A percentile compares a stretch with the other conserved stretches of the same genome.
Evolutionary conservation across 495 filamentous ascomycete genomes (phyloP).

Genomic region (Aspergillus indologenus): DNA sequence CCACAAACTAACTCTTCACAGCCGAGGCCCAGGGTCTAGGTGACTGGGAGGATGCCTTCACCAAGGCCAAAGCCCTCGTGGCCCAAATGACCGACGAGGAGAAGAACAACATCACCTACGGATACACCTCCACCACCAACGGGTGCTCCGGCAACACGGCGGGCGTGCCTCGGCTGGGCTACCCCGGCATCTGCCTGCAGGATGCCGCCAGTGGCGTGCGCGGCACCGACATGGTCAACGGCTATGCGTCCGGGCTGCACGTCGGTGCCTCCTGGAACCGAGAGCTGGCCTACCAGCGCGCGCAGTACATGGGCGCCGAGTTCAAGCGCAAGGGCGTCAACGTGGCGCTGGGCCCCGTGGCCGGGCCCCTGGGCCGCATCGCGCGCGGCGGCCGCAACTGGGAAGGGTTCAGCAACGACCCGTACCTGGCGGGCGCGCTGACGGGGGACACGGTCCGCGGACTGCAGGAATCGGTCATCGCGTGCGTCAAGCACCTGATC

Average conservation of each 20-base stretch:
- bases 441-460: neutral
- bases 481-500: conserved; percentile 5
- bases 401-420: conserved; percentile 66
- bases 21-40: conserved; percentile 11
- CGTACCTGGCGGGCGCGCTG: conserved; percentile 46
- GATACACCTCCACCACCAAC: conserved; percentile 30
- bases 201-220: conserved; percentile 64
- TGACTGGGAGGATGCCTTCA: conserved; percentile 47
- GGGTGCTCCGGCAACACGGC: conserved; percentile 52
- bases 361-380: conserved; percentile 61
- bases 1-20: neutral
- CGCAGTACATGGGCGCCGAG: conserved; percentile 48
- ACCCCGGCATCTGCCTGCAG: conserved; percentile 59
- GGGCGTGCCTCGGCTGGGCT: conserved; percentile 51
- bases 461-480: conserved; percentile 5
- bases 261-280: conserved; percentile 55
- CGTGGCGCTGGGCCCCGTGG: conserved; percentile 55
- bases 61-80: conserved; percentile 38
- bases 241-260: conserved; percentile 54
- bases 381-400: conserved; percentile 70
- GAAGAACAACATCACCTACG: conserved; percentile 49
- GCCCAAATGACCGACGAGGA: conserved; percentile 11
- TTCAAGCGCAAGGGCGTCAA: conserved; percentile 51
- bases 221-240: conserved; percentile 57
- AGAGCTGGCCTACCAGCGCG: conserved; percentile 43